Evolutionary conservation across 139 green algal genomes (phyloP), one percentile per base, ranked within the genome.

Genomic region (Coelastrella sp.): DNA sequence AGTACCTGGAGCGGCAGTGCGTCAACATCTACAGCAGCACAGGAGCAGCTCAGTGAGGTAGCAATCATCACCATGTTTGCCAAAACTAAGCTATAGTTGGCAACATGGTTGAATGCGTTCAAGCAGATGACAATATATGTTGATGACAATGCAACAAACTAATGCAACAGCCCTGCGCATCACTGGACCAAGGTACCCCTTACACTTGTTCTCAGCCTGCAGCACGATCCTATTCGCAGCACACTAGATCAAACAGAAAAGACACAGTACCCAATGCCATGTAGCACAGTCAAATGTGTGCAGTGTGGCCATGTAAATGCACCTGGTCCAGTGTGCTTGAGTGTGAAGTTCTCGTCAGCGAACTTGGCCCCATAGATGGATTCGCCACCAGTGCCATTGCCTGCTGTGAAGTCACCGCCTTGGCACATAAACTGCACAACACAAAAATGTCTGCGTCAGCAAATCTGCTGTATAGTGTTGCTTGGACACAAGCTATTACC

Each of bases 291-390:
- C 63, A 49, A 70, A 73, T 19, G 35, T 49, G 35, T 49, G 3
- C 35, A 3, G 35, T 49, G 35, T 74, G 19, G 1, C 35, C 35
- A 49, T 49, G 35, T 49, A 49, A 63, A 14, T 56, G 24, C 60
- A 94, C 96, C 96, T 60, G 93, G 91, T 8, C 93, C 95, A n/a
- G 90, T 94, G 94, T 99, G 97, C 88, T 95, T 97, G 19, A 97
- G 90, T n/a, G 83, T 85, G 93, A 98, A 98, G 94, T 97, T 97
- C 92, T 98, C 97, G 85, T 98, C 96, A 9, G 89, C 73, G 63
- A 91, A 91, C 49, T 95, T 95, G 9, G 65, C 78, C 89, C 96
- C 96, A 89, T 98, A 99, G 93, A 99, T 98, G 80, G 92, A 96
- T 90, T 97, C 93, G 58, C 97, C 97, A 25, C 97, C 97, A 12